These are phyloP conservation scores for Betula pendula DNA, from an alignment of 306 rosid species.

Conservation along the genomic window DNA sequence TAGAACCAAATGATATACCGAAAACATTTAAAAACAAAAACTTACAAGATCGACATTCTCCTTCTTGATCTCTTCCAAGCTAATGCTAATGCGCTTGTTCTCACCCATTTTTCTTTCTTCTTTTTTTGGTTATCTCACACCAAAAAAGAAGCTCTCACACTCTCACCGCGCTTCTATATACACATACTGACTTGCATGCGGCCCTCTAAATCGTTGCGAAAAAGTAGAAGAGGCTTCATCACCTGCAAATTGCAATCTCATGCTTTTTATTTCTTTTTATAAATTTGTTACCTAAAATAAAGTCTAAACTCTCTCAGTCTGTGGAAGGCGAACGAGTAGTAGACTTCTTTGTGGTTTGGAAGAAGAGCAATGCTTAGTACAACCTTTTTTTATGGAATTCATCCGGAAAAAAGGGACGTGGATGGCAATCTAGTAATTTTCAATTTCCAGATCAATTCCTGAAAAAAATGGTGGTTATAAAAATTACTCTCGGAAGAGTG, in stretches of 20 bases:
- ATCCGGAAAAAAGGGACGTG: no score
- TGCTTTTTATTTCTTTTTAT: background rate
- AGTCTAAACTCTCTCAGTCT: no score
- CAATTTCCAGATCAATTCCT: no score
- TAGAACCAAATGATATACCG: background rate
- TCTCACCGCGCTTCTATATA: background rate
- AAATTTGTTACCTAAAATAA: no score
- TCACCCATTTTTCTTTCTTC: constrained; percentile 24
- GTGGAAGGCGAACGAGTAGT: background rate
- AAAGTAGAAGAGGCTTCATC: background rate
- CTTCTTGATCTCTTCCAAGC: constrained; percentile 74
- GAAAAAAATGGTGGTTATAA: no score
- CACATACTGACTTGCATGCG: background rate
- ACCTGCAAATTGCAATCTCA: background rate
- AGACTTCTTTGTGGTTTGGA: background rate
- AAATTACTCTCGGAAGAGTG: no score
- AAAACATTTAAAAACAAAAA: background rate
- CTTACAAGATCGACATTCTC: constrained; percentile 77
- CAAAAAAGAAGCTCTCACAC: background rate
- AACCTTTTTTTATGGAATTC: no score
- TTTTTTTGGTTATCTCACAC: background rate
- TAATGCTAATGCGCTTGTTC: constrained; percentile 25
- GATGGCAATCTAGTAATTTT: no score
- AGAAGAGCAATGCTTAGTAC: no score
- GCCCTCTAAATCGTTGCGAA: background rate